Base-by-base conservation (phyloP, 164 flowering plant species). In the Aristolochia fimbriata region DNA sequence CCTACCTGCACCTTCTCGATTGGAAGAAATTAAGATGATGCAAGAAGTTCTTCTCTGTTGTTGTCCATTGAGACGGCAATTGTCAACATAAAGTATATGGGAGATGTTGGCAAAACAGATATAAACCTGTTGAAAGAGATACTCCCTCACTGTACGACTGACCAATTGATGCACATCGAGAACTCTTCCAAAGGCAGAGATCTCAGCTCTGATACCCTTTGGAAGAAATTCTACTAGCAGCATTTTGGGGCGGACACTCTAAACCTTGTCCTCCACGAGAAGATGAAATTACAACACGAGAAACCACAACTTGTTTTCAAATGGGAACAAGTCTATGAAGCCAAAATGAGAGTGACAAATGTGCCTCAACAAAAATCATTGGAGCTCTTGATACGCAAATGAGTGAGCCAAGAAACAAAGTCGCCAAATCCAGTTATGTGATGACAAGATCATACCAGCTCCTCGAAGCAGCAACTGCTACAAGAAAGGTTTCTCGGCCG, bases 61-160 rank as follows among this genome's bases (percentile, higher is more conserved):
- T n/a, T n/a, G n/a, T n/a, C n/a, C 65, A 70, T 93, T 51, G 76
- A 70, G 63, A 70, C 70, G 31, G 85, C 85, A 0, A 82, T 93
- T 57, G 86, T 79, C 61, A 85, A 93, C 63, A 71, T 90, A 56
- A 78, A 77, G 68, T 85, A 83, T 71, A 75, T 93, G 45, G 96
- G 92, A 14, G 84, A 93, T 80, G 91, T 90, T 77, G 99, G 97
- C 13, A 89, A 77, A 64, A 80, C 83, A 3, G 97, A 88, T 70
- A 55, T 68, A 19, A 48, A 81, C 62, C 81, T 93, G 46, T 77
- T 93, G 58, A 87, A 78, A 46, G 82, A 77, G 2, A 80, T 93
- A 70, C 76, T 93, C 58, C 80, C 87, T 25, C 96, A 93, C 61
- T 93, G 99, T 65, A 86, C 88, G 0, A 54, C 68, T 21, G 97